Base-by-base conservation (phyloP, 768 basidiomycete species). In the Tylopilus cervinicoccineus region DNA sequence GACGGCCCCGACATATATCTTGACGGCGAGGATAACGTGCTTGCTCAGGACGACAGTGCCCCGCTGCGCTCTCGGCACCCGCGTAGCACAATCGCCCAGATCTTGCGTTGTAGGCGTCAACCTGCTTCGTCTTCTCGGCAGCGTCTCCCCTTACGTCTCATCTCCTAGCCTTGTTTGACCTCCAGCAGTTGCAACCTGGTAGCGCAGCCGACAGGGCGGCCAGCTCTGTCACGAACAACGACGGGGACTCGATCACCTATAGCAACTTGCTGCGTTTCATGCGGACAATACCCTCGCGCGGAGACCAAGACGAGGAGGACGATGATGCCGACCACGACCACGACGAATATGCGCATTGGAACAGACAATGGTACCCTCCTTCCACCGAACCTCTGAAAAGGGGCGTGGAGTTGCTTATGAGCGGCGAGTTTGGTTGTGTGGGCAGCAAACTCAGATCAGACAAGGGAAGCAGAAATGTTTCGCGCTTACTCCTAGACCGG, bases 371-470 rank as follows among this genome's bases (percentile, higher is more conserved):
- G 70, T 73, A 65, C 48, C 60, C 65, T 26, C 52, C 68, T 37
- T 72, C 76, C 20, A 79, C 66, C 17, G 76, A 84, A 49, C 86
- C 89, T 6, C 78, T 84, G 63, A 57, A 77, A 43, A 73, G 69
- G 27, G 92, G 92, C 3, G 58, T 82, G 14, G 72, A 78, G 34
- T 72, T 95, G 12, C 73, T 90, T 10, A 76, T 77, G 54, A 76
- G 82, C 55, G 92, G 92, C 38, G 87, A 93, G 45, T 95, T 93
- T 65, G 91, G 91, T 16, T 69, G 78, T 48, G 72, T 88, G 28
- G 70, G 72, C 29, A 66, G 72, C 46, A 83, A 83, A 60, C 60
- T 75, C 13, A 72, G 67, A 52, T 65, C 70, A 27, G 70, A 72
- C 38, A 69, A 65, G 24, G 69, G 72, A 33, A 58, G 70, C 28